Evolutionary conservation across 371 early-diverging fungal species (phyloP), one percentile per base, ranked within the genome.

Genomic region (Apophysomyces ossiformis): DNA sequence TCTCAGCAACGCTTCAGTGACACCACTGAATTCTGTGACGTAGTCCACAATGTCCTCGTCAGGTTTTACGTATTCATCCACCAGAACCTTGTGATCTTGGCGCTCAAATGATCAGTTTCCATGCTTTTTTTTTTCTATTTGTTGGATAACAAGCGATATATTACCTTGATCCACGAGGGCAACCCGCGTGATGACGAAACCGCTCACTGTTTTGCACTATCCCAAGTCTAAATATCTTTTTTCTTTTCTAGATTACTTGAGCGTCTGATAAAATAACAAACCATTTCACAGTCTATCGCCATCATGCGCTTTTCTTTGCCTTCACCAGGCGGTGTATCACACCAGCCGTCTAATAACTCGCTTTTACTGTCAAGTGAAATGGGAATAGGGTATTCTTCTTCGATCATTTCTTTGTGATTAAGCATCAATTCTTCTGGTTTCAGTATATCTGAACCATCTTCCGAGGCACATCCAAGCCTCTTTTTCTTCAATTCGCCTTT

Each of bases 251-350:
- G 11, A 43, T 43, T 67, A 64, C 58, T 60, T 35, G 54, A 47
- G 41, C 38, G n/a, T 59, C 39, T 39, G 0, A 26, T 26, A 26
- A 37, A 8, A 21, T 59, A 69, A 16, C 44, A 66, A 75, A 88
- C 88, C 92, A 91, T 93, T 79, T 93, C 93, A 74, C 92, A 92
- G 77, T 93, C 93, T 37, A 91, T 63, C 8, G 89, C 91, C n/a
- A 90, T 61, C 46, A 88, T 35, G 41, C 57, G 79, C 7, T 75
- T 75, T 13, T 68, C 70, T 11, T 67, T 47, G n/a, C 70, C 59
- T 58, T 73, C 63, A 26, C 74, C 65, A 8, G 74, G 66, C 12
- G 68, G 32, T 13, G 75, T 69, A 46, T 87, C 85, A 1, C 78
- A 64, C 87, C 87, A 87, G 1, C 75, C 83, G 8, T 75, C 61